Conservation (phyloP, 2,329 filamentous ascomycete species). For the Biscogniauxia marginata region DNA sequence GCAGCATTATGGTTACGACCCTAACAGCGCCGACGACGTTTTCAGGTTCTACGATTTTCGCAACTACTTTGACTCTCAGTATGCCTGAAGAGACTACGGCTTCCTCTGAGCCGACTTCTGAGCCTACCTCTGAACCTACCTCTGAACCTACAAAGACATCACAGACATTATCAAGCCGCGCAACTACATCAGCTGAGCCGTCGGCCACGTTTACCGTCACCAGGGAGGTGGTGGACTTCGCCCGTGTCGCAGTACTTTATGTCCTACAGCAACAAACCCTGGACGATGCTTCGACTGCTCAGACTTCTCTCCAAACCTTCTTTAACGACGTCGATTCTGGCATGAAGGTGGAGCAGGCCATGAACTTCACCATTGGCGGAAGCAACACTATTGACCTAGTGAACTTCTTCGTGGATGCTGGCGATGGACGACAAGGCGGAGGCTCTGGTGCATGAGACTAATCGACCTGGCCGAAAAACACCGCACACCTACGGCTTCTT, state of each 20-base stretch:
- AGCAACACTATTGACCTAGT: constrained; percentile 51
- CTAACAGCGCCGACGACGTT: constrained; percentile 21
- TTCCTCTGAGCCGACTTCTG: constrained; percentile 20
- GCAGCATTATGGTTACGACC: constrained; percentile 23
- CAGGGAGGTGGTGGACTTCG: constrained; percentile 61
- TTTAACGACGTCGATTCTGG: constrained; percentile 43
- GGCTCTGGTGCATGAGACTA: constrained; percentile 13
- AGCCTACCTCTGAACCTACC: too few relatives aligned
- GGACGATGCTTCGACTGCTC: constrained; percentile 51
- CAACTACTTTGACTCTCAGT: constrained; percentile 28
- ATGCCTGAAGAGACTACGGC: constrained; percentile 16
- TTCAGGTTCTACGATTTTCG: constrained; percentile 32
- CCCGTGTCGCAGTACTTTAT: constrained; percentile 60
- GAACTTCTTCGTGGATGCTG: constrained; percentile 42
- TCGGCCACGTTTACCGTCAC: constrained; percentile 47
- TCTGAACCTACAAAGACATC: background rate
- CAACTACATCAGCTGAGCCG: constrained; percentile 25
- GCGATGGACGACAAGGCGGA: constrained; percentile 23
- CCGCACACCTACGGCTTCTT: background rate
- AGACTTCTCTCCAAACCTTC: constrained; percentile 53
- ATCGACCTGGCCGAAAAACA: background rate
- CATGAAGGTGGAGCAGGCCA: constrained; percentile 36
- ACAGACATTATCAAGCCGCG: constrained; percentile 21
- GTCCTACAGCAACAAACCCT: constrained; percentile 57
- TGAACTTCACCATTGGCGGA: constrained; percentile 42